Conservation (phyloP, 805 yeast genomes). For the Kluyveromyces dobzhanskii region DNA sequence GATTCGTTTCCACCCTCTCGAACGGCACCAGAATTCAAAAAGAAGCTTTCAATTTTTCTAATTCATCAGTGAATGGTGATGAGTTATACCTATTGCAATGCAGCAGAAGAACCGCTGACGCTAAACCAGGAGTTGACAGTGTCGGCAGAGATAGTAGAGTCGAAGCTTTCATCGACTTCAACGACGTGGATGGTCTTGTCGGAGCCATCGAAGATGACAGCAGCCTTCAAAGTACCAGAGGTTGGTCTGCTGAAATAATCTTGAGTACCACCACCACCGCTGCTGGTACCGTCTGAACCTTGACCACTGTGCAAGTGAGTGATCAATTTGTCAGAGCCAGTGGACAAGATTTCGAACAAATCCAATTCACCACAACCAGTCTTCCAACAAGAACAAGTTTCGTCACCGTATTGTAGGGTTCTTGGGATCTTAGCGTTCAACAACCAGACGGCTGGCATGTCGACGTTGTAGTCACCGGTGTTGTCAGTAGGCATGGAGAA, state of each 20-base stretch:
- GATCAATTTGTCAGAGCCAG: constrained; percentile 69
- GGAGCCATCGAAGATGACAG: constrained; percentile 63
- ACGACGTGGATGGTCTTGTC: constrained; percentile 45
- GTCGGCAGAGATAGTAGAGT: constrained; percentile 41
- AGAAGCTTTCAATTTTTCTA: too few relatives aligned
- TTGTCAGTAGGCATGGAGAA: constrained; percentile 83
- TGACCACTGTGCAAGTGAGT: constrained; percentile 81
- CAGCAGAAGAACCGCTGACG: constrained; percentile 41
- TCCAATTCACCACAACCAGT: constrained; percentile 98
- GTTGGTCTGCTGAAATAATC: constrained; percentile 89
- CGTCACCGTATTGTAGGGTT: constrained; percentile 84
- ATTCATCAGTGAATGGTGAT: too few relatives aligned
- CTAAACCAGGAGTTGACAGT: constrained; percentile 56
- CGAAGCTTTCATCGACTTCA: constrained; percentile 52
- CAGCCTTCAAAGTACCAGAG: constrained; percentile 71
- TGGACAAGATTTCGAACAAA: constrained; percentile 75
- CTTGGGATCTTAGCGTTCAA: constrained; percentile 94
- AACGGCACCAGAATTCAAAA: too few relatives aligned
- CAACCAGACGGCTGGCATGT: constrained; percentile 98
- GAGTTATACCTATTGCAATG: background rate
- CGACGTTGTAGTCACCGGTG: constrained; percentile 51
- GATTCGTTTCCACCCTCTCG: too few relatives aligned
- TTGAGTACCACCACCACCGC: constrained; percentile 81
- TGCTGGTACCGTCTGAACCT: constrained; percentile 46
- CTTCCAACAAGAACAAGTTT: constrained; percentile 89